phyloP scores from a whole-genome alignment of 2,329 filamentous ascomycete species.

The Aspergillus novoparasiticus region DNA sequence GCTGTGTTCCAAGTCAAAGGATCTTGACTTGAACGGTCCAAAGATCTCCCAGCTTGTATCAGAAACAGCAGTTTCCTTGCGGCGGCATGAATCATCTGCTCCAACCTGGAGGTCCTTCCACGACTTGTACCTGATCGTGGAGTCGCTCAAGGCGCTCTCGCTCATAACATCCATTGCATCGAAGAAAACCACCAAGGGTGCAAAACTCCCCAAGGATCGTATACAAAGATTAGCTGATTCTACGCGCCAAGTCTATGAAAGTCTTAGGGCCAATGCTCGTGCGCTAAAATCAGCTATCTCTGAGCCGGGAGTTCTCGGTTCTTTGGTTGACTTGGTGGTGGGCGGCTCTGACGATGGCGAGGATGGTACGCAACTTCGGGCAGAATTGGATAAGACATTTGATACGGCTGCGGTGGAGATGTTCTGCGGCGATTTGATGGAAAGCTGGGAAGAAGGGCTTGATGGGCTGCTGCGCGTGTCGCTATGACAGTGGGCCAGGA shows the following conservation, averaged over 20 bases:
- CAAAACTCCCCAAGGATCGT: constrained; percentile 37
- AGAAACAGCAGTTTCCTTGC: constrained; percentile 29
- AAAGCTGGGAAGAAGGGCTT: constrained; percentile 51
- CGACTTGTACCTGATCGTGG: constrained; percentile 39
- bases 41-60: constrained; percentile 25
- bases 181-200: constrained; percentile 35
- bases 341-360: constrained; percentile 25
- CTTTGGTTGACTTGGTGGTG: constrained; percentile 43
- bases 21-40: constrained; percentile 24
- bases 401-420: constrained; percentile 44
- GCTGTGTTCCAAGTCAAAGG: constrained; percentile 30
- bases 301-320: constrained; percentile 45
- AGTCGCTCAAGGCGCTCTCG: constrained; percentile 44
- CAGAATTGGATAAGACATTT: constrained; percentile 38
- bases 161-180: constrained; percentile 34
- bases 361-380: constrained; percentile 30
- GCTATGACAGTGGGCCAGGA: constrained; percentile 23
- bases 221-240: constrained; percentile 32
- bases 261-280: constrained; percentile 38
- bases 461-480: constrained; percentile 40
- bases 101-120: constrained; percentile 49
- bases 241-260: constrained; percentile 33
- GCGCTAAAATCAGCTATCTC: constrained; percentile 41
- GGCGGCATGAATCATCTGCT: constrained; percentile 27
- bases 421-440: constrained; percentile 48